These are phyloP conservation scores for Pigoraptor vietnamica DNA, from an alignment of 78 protist species.

Conservation along the genomic window DNA sequence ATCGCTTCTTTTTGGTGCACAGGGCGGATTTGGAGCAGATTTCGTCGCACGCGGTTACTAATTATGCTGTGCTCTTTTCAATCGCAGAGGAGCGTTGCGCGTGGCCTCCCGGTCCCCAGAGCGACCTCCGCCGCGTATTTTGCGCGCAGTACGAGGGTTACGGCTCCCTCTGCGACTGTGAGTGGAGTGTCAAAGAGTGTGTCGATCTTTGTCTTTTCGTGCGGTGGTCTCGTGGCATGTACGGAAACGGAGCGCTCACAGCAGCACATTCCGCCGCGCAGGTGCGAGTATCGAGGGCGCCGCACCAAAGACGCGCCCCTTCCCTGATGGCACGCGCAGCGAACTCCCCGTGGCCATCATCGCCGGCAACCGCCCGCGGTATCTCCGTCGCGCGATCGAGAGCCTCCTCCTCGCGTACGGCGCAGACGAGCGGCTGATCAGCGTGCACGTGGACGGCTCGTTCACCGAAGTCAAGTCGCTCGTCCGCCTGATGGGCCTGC, in stretches of 20 bases:
- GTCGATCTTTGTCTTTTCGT: too few species aligned
- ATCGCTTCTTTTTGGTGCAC: too few species aligned
- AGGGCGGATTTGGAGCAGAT: too few species aligned
- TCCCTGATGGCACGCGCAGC: background rate
- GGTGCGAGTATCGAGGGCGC: background rate
- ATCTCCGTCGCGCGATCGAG: background rate
- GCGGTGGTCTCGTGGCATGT: too few species aligned
- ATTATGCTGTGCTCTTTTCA: background rate
- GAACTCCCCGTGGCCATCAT: background rate
- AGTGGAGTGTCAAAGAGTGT: background rate
- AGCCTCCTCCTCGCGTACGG: background rate
- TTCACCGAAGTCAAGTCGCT: too few species aligned
- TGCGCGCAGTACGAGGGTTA: background rate
- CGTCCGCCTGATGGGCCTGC: background rate
- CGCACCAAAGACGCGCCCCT: background rate
- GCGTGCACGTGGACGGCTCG: background rate
- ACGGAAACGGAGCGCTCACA: background rate
- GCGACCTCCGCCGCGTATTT: background rate
- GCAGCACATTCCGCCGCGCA: background rate
- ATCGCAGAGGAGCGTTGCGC: background rate
- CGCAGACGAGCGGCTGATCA: background rate
- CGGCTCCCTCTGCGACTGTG: background rate
- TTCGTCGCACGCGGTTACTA: too few species aligned
- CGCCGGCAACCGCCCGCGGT: conserved; percentile 7
- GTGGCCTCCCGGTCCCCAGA: background rate